These are phyloP conservation scores for Alternaria gansuensis DNA, from an alignment of 2,329 filamentous ascomycete species.

Conservation along the genomic window DNA sequence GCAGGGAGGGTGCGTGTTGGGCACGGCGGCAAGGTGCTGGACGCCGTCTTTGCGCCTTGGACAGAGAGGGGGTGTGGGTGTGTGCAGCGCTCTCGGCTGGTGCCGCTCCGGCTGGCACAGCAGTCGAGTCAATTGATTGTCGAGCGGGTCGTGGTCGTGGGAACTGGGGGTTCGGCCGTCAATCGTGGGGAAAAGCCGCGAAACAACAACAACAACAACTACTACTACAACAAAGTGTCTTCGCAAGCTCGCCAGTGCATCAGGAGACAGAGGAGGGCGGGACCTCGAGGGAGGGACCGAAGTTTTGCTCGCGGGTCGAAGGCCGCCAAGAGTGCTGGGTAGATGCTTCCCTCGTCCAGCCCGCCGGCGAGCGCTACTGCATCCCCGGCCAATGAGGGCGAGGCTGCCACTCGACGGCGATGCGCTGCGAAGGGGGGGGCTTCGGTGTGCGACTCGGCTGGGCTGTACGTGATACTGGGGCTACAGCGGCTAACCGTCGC, in stretches of 20 bases:
- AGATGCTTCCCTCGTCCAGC: slow-evolving; percentile 23
- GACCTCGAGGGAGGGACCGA: slow-evolving; percentile 20
- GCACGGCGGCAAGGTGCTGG: slow-evolving; percentile 12
- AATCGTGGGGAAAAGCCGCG: slow-evolving; percentile 17
- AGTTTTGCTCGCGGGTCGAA: slow-evolving; percentile 29
- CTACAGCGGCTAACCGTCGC: slow-evolving; percentile 20
- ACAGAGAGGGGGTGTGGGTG: slow-evolving; percentile 15
- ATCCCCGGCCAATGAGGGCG: slow-evolving; percentile 30
- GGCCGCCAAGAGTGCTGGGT: slow-evolving; percentile 27
- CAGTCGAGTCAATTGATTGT: not conserved
- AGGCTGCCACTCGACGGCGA: slow-evolving; percentile 20
- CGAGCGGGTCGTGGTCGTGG: slow-evolving; percentile 3
- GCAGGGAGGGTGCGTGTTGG: slow-evolving; percentile 11
- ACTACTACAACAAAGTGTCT: slow-evolving; percentile 14
- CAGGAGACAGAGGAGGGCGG: slow-evolving; percentile 19
- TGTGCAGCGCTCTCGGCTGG: slow-evolving; percentile 15
- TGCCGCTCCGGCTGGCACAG: slow-evolving; percentile 21
- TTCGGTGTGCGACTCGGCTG: slow-evolving; percentile 12
- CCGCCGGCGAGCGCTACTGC: slow-evolving; percentile 24
- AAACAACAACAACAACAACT: slow-evolving; percentile 19
- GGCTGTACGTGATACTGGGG: slow-evolving; percentile 11
- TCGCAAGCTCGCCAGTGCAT: slow-evolving; percentile 18
- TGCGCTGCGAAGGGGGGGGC: slow-evolving; percentile 17
- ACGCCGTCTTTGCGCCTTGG: slow-evolving; percentile 5
- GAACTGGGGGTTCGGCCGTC: slow-evolving; percentile 17